These are phyloP conservation scores for Odonthalia washingtoniensis DNA, from an alignment of 31 red algal genomes.

Conservation along the genomic window DNA sequence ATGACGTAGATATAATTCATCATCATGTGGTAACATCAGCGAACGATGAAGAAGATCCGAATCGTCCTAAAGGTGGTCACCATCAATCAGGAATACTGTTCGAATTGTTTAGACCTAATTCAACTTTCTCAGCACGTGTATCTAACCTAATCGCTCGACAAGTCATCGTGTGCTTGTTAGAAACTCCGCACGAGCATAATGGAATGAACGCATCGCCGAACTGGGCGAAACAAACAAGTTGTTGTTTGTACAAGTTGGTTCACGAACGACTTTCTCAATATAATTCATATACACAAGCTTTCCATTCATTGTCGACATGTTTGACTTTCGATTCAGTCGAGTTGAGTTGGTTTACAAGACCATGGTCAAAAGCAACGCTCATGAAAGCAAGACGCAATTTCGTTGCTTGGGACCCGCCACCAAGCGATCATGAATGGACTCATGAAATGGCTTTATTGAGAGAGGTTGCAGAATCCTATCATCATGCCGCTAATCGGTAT, in stretches of 20 bases:
- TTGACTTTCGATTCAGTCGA: constrained; percentile 37
- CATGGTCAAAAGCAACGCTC: constrained; percentile 8
- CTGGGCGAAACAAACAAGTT: constrained; percentile 45
- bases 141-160: constrained; percentile 45
- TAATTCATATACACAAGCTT: constrained; percentile 42
- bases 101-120: too few relatives aligned
- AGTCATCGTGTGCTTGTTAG: constrained; percentile 61
- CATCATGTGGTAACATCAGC: neutral
- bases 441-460: constrained; percentile 46
- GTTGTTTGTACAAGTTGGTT: constrained; percentile 24
- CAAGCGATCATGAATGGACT: constrained; percentile 59
- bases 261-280: constrained; percentile 26
- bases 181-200: constrained; percentile 63
- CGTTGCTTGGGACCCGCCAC: constrained; percentile 65
- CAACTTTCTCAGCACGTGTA: constrained; percentile 6
- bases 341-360: constrained; percentile 55
- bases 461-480: constrained; percentile 40
- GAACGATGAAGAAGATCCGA: constrained; percentile 18
- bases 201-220: neutral
- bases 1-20: neutral
- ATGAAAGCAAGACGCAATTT: constrained; percentile 52
- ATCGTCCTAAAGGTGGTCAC: neutral
- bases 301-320: constrained; percentile 31
- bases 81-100: too few relatives aligned
- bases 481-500: constrained; percentile 7